Evolutionary conservation across 495 filamentous ascomycete genomes (phyloP).

Genomic region (Cairneyella variabilis): DNA sequence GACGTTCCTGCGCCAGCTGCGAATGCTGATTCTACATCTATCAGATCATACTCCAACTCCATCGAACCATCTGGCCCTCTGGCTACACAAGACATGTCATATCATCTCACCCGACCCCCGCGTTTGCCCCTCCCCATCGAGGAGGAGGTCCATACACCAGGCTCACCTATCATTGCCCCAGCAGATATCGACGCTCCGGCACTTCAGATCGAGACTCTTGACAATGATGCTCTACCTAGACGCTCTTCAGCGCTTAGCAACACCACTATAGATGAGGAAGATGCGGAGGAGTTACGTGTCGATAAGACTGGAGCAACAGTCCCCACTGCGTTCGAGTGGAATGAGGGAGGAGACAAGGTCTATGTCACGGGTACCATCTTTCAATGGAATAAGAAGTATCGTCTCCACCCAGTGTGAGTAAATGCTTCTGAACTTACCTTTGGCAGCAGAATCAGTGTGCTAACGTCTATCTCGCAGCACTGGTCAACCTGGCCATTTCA

Average conservation of each 20-base stretch:
- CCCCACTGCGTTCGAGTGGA: conserved; percentile 82
- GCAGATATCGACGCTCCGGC: conserved; percentile 54
- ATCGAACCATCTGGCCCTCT: conserved; percentile 33
- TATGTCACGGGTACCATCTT: conserved; percentile 97
- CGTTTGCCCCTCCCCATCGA: conserved; percentile 88
- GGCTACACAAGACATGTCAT: conserved; percentile 47
- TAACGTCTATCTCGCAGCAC: conserved; percentile 34
- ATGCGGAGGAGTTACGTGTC: conserved; percentile 67
- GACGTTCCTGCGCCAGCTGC: conserved; percentile 40
- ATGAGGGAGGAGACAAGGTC: conserved; percentile 70
- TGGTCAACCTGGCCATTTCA: conserved; percentile 56
- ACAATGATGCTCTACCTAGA: conserved; percentile 45
- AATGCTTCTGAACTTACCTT: conserved; percentile 2
- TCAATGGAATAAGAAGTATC: conserved; percentile 89
- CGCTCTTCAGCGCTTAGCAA: conserved; percentile 61
- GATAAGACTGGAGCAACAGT: conserved; percentile 63
- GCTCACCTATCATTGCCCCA: conserved; percentile 76
- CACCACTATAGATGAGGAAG: conserved; percentile 72
- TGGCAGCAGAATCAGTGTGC: background rate
- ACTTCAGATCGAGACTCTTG: conserved; percentile 43
- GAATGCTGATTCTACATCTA: conserved; percentile 22
- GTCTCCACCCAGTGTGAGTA: conserved; percentile 77
- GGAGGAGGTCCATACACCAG: conserved; percentile 78
- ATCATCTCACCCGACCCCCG: conserved; percentile 70
- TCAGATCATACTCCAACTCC: conserved; percentile 26